Percentiles rank a stretch among this genome's conserved stretches.
Evolutionary conservation across 23 red algal species (phyloP).

Genomic region (Gracilaria domingensis): DNA sequence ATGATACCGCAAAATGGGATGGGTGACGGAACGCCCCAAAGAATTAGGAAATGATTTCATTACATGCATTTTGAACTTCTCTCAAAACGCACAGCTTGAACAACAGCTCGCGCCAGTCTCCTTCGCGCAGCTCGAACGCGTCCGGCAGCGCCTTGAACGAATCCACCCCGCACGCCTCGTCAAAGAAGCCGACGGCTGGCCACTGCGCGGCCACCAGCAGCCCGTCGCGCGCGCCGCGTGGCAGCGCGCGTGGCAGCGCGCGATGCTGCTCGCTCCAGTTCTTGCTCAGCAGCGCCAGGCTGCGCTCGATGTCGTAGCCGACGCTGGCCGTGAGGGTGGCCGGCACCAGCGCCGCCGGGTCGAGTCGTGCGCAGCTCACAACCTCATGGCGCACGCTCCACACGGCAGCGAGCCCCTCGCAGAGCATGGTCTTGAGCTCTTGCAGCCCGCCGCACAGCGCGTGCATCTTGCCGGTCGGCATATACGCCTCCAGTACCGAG

Average conservation of each 20-base stretch:
- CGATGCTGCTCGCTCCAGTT: slow-evolving; percentile 70
- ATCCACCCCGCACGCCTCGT: slow-evolving; percentile 68
- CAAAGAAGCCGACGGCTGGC: slow-evolving; percentile 70
- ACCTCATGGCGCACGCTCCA: slow-evolving; percentile 37
- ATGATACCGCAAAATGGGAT: too few species aligned
- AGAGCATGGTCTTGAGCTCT: slow-evolving; percentile 68
- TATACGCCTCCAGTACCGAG: slow-evolving; percentile 59
- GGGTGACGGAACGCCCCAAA: too few species aligned
- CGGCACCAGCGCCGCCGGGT: slow-evolving; percentile 21
- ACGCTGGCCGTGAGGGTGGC: slow-evolving; percentile 21
- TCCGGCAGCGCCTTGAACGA: slow-evolving; percentile 56
- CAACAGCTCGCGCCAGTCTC: slow-evolving; percentile 77
- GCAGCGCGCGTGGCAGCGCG: slow-evolving; percentile 33
- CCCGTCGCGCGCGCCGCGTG: neutral
- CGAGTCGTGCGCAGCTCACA: slow-evolving; percentile 1
- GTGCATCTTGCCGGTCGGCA: slow-evolving; percentile 75
- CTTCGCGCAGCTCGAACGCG: slow-evolving; percentile 45
- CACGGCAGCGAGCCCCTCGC: slow-evolving; percentile 76
- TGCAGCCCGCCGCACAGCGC: slow-evolving; percentile 76
- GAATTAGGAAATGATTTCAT: too few species aligned
- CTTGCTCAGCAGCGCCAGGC: slow-evolving; percentile 41
- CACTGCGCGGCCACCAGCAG: slow-evolving; percentile 33
- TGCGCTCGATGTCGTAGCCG: slow-evolving; percentile 69
- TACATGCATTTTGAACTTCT: too few species aligned
- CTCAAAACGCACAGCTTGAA: slow-evolving; percentile 89